Evolutionary conservation across 805 yeast species (phyloP).

Genomic region (Pichia thaimueangensis): DNA sequence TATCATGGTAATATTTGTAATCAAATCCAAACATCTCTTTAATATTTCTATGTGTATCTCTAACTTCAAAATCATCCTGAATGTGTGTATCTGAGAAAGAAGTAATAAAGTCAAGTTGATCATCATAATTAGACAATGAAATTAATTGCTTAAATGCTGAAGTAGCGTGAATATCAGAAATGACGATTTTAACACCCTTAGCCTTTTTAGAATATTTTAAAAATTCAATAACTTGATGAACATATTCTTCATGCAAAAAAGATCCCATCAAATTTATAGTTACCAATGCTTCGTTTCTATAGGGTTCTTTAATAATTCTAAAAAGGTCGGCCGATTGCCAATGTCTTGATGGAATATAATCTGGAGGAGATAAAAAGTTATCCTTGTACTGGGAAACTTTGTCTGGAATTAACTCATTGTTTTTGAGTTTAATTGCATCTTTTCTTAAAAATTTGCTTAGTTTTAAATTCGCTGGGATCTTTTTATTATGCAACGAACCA

Average conservation of each 20-base stretch:
- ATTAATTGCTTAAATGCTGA: conserved; percentile 6
- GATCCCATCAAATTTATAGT: conserved; percentile 56
- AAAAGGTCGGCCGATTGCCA: conserved; percentile 1
- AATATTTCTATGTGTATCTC: not conserved
- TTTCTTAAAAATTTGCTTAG: conserved; percentile 39
- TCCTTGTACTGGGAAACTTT: conserved; percentile 24
- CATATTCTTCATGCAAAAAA: conserved; percentile 33
- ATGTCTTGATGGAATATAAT: not conserved
- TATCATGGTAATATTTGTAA: not conserved
- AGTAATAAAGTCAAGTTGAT: not conserved
- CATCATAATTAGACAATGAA: conserved; percentile 4
- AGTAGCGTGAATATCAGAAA: conserved; percentile 15
- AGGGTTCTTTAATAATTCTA: not conserved
- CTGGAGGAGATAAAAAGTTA: conserved; percentile 5
- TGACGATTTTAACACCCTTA: conserved; percentile 16
- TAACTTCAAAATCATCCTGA: conserved; percentile 2
- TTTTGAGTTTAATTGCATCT: conserved; percentile 38
- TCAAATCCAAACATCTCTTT: conserved; percentile 2
- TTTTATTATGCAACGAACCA: conserved; percentile 21
- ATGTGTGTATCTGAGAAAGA: not conserved
- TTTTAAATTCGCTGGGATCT: conserved; percentile 23
- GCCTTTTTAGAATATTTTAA: conserved; percentile 18
- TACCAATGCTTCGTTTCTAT: conserved; percentile 7
- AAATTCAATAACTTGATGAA: conserved; percentile 39
- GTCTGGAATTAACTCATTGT: conserved; percentile 47